These are phyloP conservation scores for Colletotrichum cordylinicola DNA, from an alignment of 2,329 filamentous ascomycete genomes.

Conservation along the genomic window DNA sequence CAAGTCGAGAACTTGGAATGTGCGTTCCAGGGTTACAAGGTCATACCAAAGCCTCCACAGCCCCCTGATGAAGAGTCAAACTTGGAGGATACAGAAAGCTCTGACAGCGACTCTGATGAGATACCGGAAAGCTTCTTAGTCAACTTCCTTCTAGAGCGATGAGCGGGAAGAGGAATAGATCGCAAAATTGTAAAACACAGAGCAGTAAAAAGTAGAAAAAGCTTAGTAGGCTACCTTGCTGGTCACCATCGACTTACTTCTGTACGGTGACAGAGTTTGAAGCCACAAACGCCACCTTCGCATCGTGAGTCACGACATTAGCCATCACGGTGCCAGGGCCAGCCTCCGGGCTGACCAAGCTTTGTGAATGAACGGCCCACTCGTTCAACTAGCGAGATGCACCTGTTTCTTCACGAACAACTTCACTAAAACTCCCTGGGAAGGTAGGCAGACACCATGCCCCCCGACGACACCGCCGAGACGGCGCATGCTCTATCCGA, in stretches of 20 bases:
- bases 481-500: background rate
- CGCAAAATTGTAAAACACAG: fast-evolving
- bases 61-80: background rate
- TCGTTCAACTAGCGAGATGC: too few relatives aligned
- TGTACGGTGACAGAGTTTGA: too few relatives aligned
- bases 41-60: background rate
- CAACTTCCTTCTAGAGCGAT: background rate
- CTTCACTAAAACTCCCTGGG: background rate
- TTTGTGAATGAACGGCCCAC: too few relatives aligned
- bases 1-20: background rate
- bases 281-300: background rate
- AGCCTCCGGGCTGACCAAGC: too few relatives aligned
- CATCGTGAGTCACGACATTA: background rate
- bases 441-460: background rate
- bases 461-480: fast-evolving
- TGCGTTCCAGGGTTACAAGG: background rate
- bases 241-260: background rate
- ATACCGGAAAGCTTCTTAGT: background rate
- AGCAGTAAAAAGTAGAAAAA: background rate
- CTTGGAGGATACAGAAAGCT: background rate
- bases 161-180: background rate
- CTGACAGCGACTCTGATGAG: background rate
- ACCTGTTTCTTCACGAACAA: background rate
- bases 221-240: background rate
- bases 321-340: background rate